Conservation (phyloP, 192 early-diverging fungal species). For the Coemansia sp. region DNA sequence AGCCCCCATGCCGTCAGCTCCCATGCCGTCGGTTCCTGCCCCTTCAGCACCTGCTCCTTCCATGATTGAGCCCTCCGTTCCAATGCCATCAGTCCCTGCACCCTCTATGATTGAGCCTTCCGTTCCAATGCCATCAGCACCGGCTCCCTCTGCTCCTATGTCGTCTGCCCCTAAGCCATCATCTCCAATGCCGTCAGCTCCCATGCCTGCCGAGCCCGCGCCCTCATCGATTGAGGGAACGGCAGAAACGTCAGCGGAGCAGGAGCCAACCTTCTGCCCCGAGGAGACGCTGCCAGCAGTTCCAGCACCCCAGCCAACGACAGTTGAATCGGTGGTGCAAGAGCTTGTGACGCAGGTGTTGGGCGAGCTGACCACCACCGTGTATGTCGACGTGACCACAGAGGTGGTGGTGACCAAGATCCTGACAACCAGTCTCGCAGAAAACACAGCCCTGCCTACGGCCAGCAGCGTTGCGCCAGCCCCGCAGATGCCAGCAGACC, state of each 20-base stretch:
- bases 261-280: not conserved
- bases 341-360: not conserved
- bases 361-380: not conserved
- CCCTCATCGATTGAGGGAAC: constrained; percentile 1
- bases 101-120: not conserved
- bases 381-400: not conserved
- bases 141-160: constrained; percentile 7
- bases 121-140: not conserved
- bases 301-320: not conserved
- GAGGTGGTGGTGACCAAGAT: not conserved
- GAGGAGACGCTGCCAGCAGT: not conserved
- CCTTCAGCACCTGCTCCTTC: not conserved
- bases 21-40: not conserved
- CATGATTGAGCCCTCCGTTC: not conserved
- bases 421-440: not conserved
- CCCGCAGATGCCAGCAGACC: not conserved
- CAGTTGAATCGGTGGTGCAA: not conserved
- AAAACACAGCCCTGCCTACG: not conserved
- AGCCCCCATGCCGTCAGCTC: not conserved
- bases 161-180: not conserved
- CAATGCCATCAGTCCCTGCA: not conserved
- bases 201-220: not conserved
- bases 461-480: not conserved
- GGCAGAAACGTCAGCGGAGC: not conserved
- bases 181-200: constrained; percentile 10